Evolutionary conservation across 1,284 basidiomycete genomes (phyloP).

Genomic region (Ganoderma lingzhi): DNA sequence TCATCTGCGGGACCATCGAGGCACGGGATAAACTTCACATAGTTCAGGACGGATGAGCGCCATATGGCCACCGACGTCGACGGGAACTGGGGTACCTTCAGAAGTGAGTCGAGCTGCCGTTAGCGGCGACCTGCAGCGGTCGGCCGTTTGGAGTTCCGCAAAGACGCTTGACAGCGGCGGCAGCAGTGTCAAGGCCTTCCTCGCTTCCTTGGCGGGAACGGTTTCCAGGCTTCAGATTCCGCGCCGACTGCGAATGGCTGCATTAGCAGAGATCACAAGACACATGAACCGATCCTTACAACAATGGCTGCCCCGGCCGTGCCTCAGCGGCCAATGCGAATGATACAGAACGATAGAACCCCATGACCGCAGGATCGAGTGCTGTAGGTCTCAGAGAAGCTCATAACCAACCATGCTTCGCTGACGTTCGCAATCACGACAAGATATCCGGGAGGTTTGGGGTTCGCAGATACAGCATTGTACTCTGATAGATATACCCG

Average conservation of each 20-base stretch:
- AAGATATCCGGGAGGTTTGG: not conserved
- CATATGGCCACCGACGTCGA: conserved; percentile 2
- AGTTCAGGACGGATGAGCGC: not conserved
- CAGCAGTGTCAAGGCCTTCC: conserved; percentile 1
- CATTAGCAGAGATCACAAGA: not conserved
- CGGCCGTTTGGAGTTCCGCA: not conserved
- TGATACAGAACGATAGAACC: conserved; percentile 2
- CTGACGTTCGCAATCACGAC: conserved; percentile 6
- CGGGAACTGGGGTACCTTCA: conserved; percentile 3
- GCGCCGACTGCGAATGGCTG: not conserved
- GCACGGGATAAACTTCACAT: conserved; percentile 2
- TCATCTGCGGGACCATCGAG: conserved; percentile 7
- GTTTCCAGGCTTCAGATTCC: not conserved
- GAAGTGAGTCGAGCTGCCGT: not conserved
- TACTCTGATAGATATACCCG: not conserved
- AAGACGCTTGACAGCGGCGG: not conserved
- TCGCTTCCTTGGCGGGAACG: conserved; percentile 4
- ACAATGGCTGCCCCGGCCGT: not conserved
- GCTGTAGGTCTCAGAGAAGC: conserved; percentile 1
- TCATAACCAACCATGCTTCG: not conserved
- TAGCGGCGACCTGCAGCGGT: conserved; percentile 3
- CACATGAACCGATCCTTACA: conserved; percentile 1
- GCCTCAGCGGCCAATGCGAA: not conserved
- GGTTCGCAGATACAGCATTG: not conserved
- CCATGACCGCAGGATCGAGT: not conserved